A percentile compares a stretch with the other conserved stretches of the same genome.
Conservation (phyloP, 345 rosid species). For the Salix viminalis region DNA sequence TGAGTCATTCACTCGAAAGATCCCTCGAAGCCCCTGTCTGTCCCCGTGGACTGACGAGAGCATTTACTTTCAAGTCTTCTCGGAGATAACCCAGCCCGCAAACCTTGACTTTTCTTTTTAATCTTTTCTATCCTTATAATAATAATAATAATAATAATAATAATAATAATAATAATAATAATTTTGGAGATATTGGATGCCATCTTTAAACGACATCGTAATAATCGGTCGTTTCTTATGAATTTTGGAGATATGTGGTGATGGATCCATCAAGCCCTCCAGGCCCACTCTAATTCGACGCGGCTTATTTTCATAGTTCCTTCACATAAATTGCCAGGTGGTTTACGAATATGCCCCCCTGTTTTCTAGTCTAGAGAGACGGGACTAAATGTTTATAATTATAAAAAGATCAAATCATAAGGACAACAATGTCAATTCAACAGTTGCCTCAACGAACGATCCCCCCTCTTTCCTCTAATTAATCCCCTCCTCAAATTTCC, state of each 20-base stretch:
- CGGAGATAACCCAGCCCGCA: too few relatives aligned
- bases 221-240: background rate
- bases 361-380: too few relatives aligned
- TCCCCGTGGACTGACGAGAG: too few relatives aligned
- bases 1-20: too few relatives aligned
- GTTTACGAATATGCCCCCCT: too few relatives aligned
- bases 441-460: background rate
- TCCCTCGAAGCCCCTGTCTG: too few relatives aligned
- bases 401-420: background rate
- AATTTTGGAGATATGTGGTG: background rate
- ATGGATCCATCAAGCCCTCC: background rate
- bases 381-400: background rate
- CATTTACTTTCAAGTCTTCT: too few relatives aligned
- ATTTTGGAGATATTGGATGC: background rate
- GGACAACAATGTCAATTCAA: background rate
- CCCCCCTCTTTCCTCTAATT: slow-evolving; percentile 7
- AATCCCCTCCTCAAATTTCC: background rate
- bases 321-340: background rate
- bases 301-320: background rate
- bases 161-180: too few relatives aligned
- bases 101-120: too few relatives aligned
- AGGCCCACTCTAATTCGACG: background rate
- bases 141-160: too few relatives aligned
- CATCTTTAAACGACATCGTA: background rate
- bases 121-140: too few relatives aligned